A percentile compares a stretch with the other conserved stretches of the same genome.
Evolutionary conservation across 169 alveolate species (phyloP).

Genomic region (Eimeria nieschulzi): DNA sequence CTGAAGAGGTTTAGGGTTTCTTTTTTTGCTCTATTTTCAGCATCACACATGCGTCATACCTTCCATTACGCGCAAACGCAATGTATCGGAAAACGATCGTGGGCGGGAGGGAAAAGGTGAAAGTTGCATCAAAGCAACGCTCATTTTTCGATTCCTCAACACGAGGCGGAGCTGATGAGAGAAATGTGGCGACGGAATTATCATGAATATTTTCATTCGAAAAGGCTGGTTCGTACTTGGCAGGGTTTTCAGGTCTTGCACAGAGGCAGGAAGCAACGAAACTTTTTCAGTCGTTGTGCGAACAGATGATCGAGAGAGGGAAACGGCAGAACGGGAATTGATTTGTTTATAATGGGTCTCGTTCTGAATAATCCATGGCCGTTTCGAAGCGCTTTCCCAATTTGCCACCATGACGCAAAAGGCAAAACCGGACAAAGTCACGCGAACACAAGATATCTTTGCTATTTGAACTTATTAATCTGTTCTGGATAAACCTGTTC

Average conservation of each 20-base stretch:
- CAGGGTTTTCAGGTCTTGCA: neutral
- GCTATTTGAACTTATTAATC: neutral
- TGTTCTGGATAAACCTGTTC: neutral
- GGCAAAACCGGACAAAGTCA: neutral
- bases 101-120: neutral
- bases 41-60: neutral
- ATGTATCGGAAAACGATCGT: neutral
- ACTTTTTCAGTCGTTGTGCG: neutral
- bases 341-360: neutral
- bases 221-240: neutral
- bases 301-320: conserved; percentile 10
- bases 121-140: neutral
- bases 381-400: no score
- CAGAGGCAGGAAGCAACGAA: neutral
- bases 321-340: neutral
- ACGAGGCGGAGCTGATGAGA: neutral
- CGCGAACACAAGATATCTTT: neutral
- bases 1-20: neutral
- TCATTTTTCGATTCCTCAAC: neutral
- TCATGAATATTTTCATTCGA: neutral
- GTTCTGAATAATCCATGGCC: neutral
- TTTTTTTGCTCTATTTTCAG: neutral
- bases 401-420: neutral
- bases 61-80: neutral
- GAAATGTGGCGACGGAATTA: neutral